Evolutionary conservation across 208 protist species (phyloP), one percentile per base, ranked within the genome.

Genomic region (Acanthamoeba quina): DNA sequence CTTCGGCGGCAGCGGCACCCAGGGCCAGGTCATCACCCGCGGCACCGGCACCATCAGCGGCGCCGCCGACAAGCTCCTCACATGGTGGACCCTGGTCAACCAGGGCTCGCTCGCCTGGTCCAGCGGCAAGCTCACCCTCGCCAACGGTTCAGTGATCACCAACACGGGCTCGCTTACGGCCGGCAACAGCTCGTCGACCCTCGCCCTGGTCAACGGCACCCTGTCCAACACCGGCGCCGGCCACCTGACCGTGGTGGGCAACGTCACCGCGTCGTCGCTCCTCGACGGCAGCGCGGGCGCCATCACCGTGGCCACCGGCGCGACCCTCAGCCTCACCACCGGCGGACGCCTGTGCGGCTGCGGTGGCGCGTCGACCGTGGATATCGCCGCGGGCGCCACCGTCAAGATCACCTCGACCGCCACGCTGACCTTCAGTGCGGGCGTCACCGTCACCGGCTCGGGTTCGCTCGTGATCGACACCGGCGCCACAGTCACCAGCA

Each of bases 71-170:
- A 83, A 56, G 74, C 52, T 5, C 41, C 37, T 83, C 44, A 83
- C 74, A 5, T 83, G 74, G 74, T 83, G 74, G 74, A 83, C 74
- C 74, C 47, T 83, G 34, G n/a, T 24, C 74, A 91, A 91, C 64
- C 56, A 91, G 85, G 85, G 85, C 49, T 21, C 52, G 11, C 56
- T 91, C 34, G 10, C 31, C 34, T 91, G 85, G 85, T 41, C 74
- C 29, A 15, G 17, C 74, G 85, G 85, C 56, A 34, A 72, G 17
- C 31, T 91, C n/a, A 66, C n/a, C 37, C 85, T 91, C 19, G 21
- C 17, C 56, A 72, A 91, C 49, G 85, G 85, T 2, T 91, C 85
- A 4, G 49, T 72, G 7, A 66, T 91, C 85, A 49, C 15, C 9
- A 91, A 91, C 85, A 52, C 31, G 5, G 85, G 85, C 85, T 37